Evolutionary conservation across 1,139 yeast species (phyloP).

Genomic region (Suhomyces wounanorum): DNA sequence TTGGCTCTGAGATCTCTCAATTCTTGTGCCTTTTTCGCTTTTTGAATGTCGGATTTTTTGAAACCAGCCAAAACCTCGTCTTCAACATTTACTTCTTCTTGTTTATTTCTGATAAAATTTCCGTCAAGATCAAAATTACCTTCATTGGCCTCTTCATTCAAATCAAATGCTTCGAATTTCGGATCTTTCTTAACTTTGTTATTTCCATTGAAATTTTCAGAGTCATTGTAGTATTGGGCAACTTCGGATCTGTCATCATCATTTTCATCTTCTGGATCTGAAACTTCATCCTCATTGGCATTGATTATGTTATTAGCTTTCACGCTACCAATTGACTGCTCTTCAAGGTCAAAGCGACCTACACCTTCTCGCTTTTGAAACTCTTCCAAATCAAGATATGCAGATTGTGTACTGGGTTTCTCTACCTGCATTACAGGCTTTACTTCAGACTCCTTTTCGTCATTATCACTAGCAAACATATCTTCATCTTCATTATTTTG

Average conservation of each 20-base stretch:
- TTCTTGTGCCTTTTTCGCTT: conserved; percentile 48
- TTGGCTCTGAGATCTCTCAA: conserved; percentile 21
- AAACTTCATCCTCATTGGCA: neutral
- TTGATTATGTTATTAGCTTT: too few relatives aligned
- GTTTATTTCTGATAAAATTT: conserved; percentile 50
- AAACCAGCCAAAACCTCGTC: conserved; percentile 52
- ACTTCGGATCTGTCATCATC: conserved; percentile 4
- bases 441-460: conserved; percentile 8
- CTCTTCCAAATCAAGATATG: conserved; percentile 37
- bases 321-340: neutral
- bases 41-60: conserved; percentile 48
- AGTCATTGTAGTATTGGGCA: conserved; percentile 10
- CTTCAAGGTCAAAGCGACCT: conserved; percentile 17
- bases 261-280: conserved; percentile 8
- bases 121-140: conserved; percentile 68
- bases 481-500: conserved; percentile 31
- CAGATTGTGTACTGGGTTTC: conserved; percentile 4
- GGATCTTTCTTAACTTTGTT: conserved; percentile 11
- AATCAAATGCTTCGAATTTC: conserved; percentile 57
- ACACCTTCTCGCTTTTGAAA: conserved; percentile 24
- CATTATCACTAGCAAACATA: conserved; percentile 36
- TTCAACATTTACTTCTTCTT: conserved; percentile 30
- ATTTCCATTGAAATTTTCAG: conserved; percentile 10
- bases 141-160: conserved; percentile 56
- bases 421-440: neutral